A percentile compares a stretch with the other conserved stretches of the same genome.
These are phyloP conservation scores for Pseudocercospora vitis DNA, from an alignment of 2,329 filamentous ascomycete genomes.

Conservation along the genomic window DNA sequence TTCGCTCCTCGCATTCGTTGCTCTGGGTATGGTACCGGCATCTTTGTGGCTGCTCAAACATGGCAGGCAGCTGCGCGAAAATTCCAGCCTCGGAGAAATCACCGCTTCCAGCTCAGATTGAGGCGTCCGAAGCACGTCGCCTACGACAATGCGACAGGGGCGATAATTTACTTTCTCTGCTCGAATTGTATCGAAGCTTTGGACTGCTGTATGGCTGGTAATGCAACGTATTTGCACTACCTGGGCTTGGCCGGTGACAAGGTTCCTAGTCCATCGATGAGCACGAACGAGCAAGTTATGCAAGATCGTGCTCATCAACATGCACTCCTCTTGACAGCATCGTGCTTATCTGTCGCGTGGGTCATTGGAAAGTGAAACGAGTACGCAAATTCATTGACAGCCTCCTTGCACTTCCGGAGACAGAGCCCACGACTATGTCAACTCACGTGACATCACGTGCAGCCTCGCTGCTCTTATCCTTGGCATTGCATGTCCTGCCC, in stretches of 20 bases:
- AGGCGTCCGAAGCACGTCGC: no score
- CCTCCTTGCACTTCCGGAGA: background rate
- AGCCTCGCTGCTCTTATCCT: conserved; percentile 25
- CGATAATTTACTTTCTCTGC: no score
- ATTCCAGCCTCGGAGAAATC: no score
- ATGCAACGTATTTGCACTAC: no score
- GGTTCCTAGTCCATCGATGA: background rate
- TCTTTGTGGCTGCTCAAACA: no score
- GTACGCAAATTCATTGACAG: no score
- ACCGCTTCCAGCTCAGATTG: no score
- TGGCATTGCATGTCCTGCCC: background rate
- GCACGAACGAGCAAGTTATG: conserved; percentile 6
- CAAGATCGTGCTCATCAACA: background rate
- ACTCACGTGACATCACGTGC: background rate
- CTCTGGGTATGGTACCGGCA: conserved; percentile 46
- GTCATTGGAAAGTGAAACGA: no score
- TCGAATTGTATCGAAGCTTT: no score
- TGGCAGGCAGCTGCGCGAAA: no score
- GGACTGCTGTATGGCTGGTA: no score
- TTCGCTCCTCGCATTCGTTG: conserved; percentile 54
- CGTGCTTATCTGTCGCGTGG: background rate
- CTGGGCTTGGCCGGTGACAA: background rate
- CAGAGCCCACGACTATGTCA: background rate
- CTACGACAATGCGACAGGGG: no score
- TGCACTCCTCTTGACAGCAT: background rate